Base-by-base conservation (phyloP, 2,329 filamentous ascomycete species). In the Berkeleyomyces rouxiae region DNA sequence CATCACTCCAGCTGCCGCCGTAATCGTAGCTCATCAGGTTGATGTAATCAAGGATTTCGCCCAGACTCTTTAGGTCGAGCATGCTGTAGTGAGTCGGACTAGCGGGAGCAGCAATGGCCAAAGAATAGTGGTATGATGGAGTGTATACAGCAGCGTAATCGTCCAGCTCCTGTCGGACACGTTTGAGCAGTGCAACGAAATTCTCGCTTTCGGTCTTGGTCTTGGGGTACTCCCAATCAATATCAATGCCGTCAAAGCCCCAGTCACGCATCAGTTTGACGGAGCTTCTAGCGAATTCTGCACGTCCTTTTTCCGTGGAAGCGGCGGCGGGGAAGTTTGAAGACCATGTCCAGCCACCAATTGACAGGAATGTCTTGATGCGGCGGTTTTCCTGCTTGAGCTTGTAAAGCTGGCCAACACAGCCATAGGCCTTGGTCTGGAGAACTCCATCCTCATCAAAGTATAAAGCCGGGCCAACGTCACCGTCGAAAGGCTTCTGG, bases 311-410 rank as follows among this genome's bases (percentile, higher is more conserved):
- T 0, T 79, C 77, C 0, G 84, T 86, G 65, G 82, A 82, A 7
- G 85, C 82, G 0, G 85, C 84, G 1, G 76, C 75, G 0, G 87
- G 77, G 70, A 95, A 92, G 71, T 89, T 88, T 67, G 79, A 75
- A 1, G 87, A 90, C 73, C 88, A 93, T 0, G 87, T 90, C 87
- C 87, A 95, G 39, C 90, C 90, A 58, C 90, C 90, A 66, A 96
- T 89, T 58, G 83, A 88, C 3, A 95, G 79, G 31, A 95, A 76
- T 1, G 86, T 78, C 70, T 95, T 95, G 61, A 95, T 72, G 57
- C 88, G 81, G n/a, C 89, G 84, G 71, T 95, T 85, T 63, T 78
- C 72, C 71, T 91, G 85, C 74, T 95, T 95, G 51, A 90, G 76
- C 6, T 88, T 74, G 70, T 82, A 89, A 0, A 95, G 77, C 69